Evolutionary conservation across 768 basidiomycete genomes (phyloP), one percentile per base, ranked within the genome.

Genomic region (Lepiota venenata): DNA sequence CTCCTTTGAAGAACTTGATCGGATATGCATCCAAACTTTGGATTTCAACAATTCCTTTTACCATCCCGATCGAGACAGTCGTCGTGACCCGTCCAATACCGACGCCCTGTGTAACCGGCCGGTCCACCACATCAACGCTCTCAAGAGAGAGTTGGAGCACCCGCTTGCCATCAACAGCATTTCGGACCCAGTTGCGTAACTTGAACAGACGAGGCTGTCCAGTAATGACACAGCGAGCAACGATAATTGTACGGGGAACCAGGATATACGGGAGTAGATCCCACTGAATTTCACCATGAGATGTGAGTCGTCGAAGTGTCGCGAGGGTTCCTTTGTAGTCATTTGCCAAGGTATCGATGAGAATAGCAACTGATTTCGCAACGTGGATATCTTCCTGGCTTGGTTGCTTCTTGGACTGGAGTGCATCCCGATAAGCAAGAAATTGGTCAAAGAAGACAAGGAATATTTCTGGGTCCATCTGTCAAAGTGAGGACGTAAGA

Each of bases 401-500:
- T 40, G 65, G 67, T 15, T 63, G 38, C 50, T 75, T 73, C 63
- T 74, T 71, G 4, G 64, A 59, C 20, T 65, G 63, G 20, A 82
- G 69, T 0, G 61, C 58, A 27, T 73, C 72, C 4, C 72, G 68
- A 56, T 83, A 81, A 9, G 66, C 66, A 12, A 70, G 56, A 58
- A 84, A 78, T 21, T 71, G 65, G 3, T 74, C 69, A 18, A 79
- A 69, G 71, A 79, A 82, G 2, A 78, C 75, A 32, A 86, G 67
- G 63, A 85, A 74, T 6, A 82, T 69, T 29, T 83, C 76, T 0
- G 83, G 82, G 54, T 82, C 78, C 44, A 84, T 66, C 82, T 83
- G 58, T 12, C 14, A 15, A 11, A 32, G 8, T 32, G 10, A 11
- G 8, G 32, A 8, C 32, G 32, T 11, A 11, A 9, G 9, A 32